phyloP scores from a whole-genome alignment of 352 stramenopile genomes.

The Blastocystis sp. region DNA sequence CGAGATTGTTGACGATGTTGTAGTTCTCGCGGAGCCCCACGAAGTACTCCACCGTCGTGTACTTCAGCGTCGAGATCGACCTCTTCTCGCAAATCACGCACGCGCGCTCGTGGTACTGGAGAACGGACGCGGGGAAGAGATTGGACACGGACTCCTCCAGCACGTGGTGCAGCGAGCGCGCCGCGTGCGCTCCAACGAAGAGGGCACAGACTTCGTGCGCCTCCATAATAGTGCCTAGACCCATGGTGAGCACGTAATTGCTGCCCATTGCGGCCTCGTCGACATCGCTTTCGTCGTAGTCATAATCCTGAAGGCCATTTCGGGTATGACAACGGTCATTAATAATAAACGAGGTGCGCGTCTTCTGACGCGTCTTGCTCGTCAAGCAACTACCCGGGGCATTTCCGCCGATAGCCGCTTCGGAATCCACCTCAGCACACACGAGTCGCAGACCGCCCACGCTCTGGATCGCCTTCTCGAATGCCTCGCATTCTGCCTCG shows the following conservation, averaged over 20 bases:
- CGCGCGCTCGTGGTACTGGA: slow-evolving; percentile 63
- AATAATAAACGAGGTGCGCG: slow-evolving; percentile 52
- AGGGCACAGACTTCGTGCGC: slow-evolving; percentile 45
- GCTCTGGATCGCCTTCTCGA: slow-evolving; percentile 41
- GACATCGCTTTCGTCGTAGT: slow-evolving; percentile 11
- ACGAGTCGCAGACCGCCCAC: slow-evolving; percentile 39
- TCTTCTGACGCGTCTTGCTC: slow-evolving; percentile 66
- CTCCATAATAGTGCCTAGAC: slow-evolving; percentile 68
- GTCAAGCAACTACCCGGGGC: slow-evolving; percentile 54
- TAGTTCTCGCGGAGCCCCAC: slow-evolving; percentile 65
- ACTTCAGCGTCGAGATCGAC: slow-evolving; percentile 64
- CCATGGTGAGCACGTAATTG: slow-evolving; percentile 73
- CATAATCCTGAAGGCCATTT: slow-evolving; percentile 35
- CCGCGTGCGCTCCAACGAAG: slow-evolving; percentile 43
- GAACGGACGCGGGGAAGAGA: slow-evolving; percentile 70
- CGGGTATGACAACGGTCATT: slow-evolving; percentile 70
- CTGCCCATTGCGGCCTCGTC: slow-evolving; percentile 49
- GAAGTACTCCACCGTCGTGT: slow-evolving; percentile 71
- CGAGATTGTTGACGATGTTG: slow-evolving; percentile 53
- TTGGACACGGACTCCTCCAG: slow-evolving; percentile 60
- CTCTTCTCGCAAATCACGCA: slow-evolving; percentile 45
- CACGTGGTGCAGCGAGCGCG: slow-evolving; percentile 65
- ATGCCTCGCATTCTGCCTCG: slow-evolving; percentile 34
- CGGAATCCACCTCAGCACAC: slow-evolving; percentile 43
- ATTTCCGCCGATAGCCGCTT: slow-evolving; percentile 69